These are phyloP conservation scores for Clathrus columnatus DNA, from an alignment of 768 basidiomycete genomes.

Conservation along the genomic window DNA sequence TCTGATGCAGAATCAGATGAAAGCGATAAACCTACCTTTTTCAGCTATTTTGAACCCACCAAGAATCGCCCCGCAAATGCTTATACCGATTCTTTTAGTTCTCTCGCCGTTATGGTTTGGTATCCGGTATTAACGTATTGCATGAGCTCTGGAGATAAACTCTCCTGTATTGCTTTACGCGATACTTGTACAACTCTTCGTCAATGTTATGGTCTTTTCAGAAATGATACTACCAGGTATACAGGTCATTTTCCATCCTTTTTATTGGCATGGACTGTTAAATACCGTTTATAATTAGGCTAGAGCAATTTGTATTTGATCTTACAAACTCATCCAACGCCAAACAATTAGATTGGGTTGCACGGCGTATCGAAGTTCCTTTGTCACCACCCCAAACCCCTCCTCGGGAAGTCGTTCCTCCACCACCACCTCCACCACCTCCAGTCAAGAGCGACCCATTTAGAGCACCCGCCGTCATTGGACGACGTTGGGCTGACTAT, in stretches of 20 bases:
- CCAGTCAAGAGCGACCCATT: slow-evolving; percentile 1
- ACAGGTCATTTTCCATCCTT: neutral
- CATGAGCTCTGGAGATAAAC: slow-evolving; percentile 6
- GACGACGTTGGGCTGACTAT: slow-evolving; percentile 8
- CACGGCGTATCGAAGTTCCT: slow-evolving; percentile 6
- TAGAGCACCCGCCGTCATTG: neutral
- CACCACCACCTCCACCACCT: neutral
- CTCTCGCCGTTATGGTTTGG: slow-evolving; percentile 7
- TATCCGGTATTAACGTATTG: slow-evolving; percentile 3
- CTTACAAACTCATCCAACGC: neutral
- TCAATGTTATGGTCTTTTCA: slow-evolving; percentile 3
- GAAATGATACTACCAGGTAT: slow-evolving; percentile 10
- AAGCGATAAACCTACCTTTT: neutral
- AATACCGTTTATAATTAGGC: neutral
- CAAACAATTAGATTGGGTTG: slow-evolving; percentile 9
- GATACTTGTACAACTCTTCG: slow-evolving; percentile 5
- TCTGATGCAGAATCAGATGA: neutral
- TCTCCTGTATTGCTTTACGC: slow-evolving; percentile 4
- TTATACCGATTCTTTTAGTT: neutral
- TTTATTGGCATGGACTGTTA: neutral
- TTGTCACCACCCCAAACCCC: slow-evolving; percentile 10
- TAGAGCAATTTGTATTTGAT: slow-evolving; percentile 10
- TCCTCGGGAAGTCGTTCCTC: neutral
- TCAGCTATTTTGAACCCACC: slow-evolving; percentile 1
- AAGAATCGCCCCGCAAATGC: neutral